Conservation (phyloP, 2,329 filamentous ascomycete genomes). For the Fusarium sp. region DNA sequence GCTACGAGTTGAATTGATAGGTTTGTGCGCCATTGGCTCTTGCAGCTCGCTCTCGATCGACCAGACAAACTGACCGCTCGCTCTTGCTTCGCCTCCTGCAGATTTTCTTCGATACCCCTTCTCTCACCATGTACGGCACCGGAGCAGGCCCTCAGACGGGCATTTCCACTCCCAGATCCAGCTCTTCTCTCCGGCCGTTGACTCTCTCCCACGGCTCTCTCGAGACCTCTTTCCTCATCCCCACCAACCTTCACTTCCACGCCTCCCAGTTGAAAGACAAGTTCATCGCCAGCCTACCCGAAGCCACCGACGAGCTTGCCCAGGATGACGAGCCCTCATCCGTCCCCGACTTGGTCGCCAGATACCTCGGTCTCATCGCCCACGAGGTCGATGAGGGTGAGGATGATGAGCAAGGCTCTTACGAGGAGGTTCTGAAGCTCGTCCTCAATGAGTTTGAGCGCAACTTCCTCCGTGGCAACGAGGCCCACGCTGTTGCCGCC, state of each 20-base stretch:
- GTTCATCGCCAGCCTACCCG: slow-evolving; percentile 86
- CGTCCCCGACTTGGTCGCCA: slow-evolving; percentile 88
- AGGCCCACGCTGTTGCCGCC: slow-evolving; percentile 91
- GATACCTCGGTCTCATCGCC: slow-evolving; percentile 92
- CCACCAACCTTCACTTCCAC: slow-evolving; percentile 95
- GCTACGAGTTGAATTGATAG: slow-evolving; percentile 48
- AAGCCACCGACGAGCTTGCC: slow-evolving; percentile 95
- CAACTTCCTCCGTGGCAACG: slow-evolving; percentile 92
- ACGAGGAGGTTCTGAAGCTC: slow-evolving; percentile 92
- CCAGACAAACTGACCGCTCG: slow-evolving; percentile 30
- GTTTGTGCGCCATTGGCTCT: slow-evolving; percentile 39
- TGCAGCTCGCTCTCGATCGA: neutral
- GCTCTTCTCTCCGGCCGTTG: slow-evolving; percentile 90
- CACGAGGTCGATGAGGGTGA: slow-evolving; percentile 92
- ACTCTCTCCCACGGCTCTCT: slow-evolving; percentile 93
- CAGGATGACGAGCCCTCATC: slow-evolving; percentile 99
- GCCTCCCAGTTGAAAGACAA: slow-evolving; percentile 93
- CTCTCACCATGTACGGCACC: slow-evolving; percentile 83
- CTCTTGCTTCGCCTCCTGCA: slow-evolving; percentile 21
- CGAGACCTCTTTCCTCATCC: slow-evolving; percentile 95
- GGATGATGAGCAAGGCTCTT: slow-evolving; percentile 87
- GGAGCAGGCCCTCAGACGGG: slow-evolving; percentile 90
- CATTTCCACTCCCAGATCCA: slow-evolving; percentile 95
- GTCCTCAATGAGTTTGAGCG: slow-evolving; percentile 97
- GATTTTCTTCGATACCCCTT: slow-evolving; percentile 58